Percentiles rank a stretch among this genome's conserved stretches.
These are phyloP conservation scores for Volvox africanus DNA, from an alignment of 139 green algal species.

Conservation along the genomic window DNA sequence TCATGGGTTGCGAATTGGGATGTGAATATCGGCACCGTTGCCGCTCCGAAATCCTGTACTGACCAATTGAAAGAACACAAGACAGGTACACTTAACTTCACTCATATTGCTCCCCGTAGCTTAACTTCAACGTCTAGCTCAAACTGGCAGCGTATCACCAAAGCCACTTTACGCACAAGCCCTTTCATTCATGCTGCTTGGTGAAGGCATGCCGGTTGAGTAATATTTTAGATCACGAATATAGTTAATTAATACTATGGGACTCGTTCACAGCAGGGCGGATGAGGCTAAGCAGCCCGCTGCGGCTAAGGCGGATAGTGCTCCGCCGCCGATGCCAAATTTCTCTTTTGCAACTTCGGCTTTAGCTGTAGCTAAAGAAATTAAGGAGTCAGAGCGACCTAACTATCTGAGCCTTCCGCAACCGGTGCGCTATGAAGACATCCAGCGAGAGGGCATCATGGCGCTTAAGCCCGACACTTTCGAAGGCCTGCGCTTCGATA, in stretches of 20 bases:
- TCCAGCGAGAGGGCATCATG: constrained; percentile 94
- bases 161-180: too few relatives aligned
- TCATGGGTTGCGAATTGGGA: too few relatives aligned
- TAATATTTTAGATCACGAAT: neutral
- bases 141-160: too few relatives aligned
- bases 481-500: constrained; percentile 97
- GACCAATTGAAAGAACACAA: too few relatives aligned
- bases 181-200: too few relatives aligned
- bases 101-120: too few relatives aligned
- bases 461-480: constrained; percentile 97
- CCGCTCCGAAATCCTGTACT: too few relatives aligned
- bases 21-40: too few relatives aligned
- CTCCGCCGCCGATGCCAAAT: constrained; percentile 67
- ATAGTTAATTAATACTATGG: constrained; percentile 4
- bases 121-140: too few relatives aligned
- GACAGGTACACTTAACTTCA: too few relatives aligned
- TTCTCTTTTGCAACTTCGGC: constrained; percentile 53
- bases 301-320: constrained; percentile 4
- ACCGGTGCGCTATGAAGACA: constrained; percentile 95
- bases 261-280: constrained; percentile 20
- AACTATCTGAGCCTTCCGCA: constrained; percentile 81
- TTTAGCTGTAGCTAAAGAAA: constrained; percentile 57
- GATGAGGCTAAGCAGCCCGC: neutral
- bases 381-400: constrained; percentile 46
- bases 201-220: neutral